These are phyloP conservation scores for Penicillium sp. DNA, from an alignment of 2,329 filamentous ascomycete species.

Conservation along the genomic window DNA sequence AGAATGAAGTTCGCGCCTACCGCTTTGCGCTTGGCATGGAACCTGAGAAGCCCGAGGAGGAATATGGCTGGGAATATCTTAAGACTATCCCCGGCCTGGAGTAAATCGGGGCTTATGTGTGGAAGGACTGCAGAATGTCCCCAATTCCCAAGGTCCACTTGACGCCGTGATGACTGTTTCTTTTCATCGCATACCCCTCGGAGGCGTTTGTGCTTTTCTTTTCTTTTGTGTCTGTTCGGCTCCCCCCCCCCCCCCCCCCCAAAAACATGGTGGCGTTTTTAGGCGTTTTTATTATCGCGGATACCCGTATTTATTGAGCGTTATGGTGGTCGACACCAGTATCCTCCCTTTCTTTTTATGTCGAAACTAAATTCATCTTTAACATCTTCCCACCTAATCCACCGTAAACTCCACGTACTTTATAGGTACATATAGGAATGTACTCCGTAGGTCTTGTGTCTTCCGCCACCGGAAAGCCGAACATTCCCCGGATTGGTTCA, in stretches of 20 bases:
- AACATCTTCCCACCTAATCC: not conserved
- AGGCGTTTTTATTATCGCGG: slow-evolving; percentile 6
- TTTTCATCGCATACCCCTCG: slow-evolving; percentile 5
- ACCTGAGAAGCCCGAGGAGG: slow-evolving; percentile 48
- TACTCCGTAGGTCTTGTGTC: not conserved
- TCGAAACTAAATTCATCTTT: not conserved
- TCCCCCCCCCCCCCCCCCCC: no score
- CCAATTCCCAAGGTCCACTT: slow-evolving; percentile 7
- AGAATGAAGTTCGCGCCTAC: slow-evolving; percentile 50
- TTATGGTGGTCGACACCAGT: not conserved
- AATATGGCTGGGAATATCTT: slow-evolving; percentile 50
- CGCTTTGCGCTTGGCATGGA: slow-evolving; percentile 50
- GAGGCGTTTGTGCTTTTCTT: slow-evolving; percentile 6
- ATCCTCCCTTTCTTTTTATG: not conserved
- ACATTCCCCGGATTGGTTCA: slow-evolving; percentile 2
- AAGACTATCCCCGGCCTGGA: slow-evolving; percentile 42
- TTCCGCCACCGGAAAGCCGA: slow-evolving; percentile 4
- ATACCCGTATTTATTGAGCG: slow-evolving; percentile 11
- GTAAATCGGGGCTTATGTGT: slow-evolving; percentile 19
- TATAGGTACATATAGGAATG: not conserved
- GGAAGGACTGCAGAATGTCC: slow-evolving; percentile 14
- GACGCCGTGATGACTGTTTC: slow-evolving; percentile 16
- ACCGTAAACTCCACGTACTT: not conserved
- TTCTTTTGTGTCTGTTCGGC: not conserved
- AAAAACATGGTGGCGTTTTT: slow-evolving; percentile 1